Conservation (phyloP, 2,329 filamentous ascomycete genomes). For the Hypoxylon sp. region DNA sequence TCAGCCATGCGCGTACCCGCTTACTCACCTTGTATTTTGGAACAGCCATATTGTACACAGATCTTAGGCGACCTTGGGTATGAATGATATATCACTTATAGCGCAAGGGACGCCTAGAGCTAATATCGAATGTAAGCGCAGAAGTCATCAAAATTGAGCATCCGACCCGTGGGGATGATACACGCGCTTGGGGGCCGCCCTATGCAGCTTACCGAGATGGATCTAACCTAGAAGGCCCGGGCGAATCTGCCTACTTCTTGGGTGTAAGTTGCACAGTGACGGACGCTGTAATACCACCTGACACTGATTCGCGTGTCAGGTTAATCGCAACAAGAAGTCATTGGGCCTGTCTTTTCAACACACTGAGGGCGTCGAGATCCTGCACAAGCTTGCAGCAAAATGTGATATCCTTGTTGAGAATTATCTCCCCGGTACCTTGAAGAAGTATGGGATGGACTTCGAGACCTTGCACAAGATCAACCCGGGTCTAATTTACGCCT, state of each 20-base stretch:
- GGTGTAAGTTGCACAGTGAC: constrained; percentile 68
- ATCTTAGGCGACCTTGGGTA: constrained; percentile 96
- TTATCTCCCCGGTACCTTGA: constrained; percentile 89
- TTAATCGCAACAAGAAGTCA: constrained; percentile 97
- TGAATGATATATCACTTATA: constrained; percentile 55
- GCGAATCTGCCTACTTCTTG: constrained; percentile 95
- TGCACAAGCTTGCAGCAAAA: constrained; percentile 85
- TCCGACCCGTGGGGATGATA: constrained; percentile 91
- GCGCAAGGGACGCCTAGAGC: constrained; percentile 21
- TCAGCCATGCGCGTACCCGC: constrained; percentile 21
- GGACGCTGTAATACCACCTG: background rate
- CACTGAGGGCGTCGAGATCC: constrained; percentile 82
- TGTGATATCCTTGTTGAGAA: constrained; percentile 97
- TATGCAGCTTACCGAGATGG: constrained; percentile 82
- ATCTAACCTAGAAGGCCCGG: constrained; percentile 74
- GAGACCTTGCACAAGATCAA: constrained; percentile 84
- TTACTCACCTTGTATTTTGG: constrained; percentile 34
- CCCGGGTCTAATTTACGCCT: constrained; percentile 89
- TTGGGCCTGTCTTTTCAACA: constrained; percentile 92
- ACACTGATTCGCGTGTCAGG: constrained; percentile 63
- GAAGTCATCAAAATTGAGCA: constrained; percentile 99
- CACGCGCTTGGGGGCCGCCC: constrained; percentile 94
- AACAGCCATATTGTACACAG: constrained; percentile 94
- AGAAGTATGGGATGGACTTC: constrained; percentile 94
- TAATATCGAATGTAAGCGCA: constrained; percentile 68